Evolutionary conservation across 1,139 yeast species (phyloP).

Genomic region (Candida pseudoviswanathii): DNA sequence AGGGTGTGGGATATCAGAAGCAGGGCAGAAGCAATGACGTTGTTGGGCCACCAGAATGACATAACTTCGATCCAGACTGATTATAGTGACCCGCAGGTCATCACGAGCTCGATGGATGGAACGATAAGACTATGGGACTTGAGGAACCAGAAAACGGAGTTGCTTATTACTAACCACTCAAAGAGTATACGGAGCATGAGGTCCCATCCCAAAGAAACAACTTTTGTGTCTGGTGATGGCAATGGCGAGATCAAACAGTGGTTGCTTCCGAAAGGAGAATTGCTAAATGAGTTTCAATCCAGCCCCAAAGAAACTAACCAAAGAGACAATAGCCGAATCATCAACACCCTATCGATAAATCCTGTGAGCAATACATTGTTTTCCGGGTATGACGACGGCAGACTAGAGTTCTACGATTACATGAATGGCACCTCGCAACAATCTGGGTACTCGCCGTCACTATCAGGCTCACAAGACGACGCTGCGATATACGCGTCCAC

Average conservation of each 20-base stretch:
- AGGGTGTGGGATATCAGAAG: slow-evolving; percentile 94
- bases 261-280: slow-evolving; percentile 76
- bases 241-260: slow-evolving; percentile 83
- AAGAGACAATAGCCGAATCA: slow-evolving; percentile 34
- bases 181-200: slow-evolving; percentile 77
- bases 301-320: slow-evolving; percentile 10
- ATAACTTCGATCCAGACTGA: slow-evolving; percentile 70
- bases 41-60: slow-evolving; percentile 81
- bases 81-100: slow-evolving; percentile 79
- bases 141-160: slow-evolving; percentile 38
- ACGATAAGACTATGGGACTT: slow-evolving; percentile 87
- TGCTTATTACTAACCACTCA: slow-evolving; percentile 80
- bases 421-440: slow-evolving; percentile 66
- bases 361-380: slow-evolving; percentile 65
- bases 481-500: slow-evolving; percentile 70
- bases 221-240: slow-evolving; percentile 75
- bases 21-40: slow-evolving; percentile 69
- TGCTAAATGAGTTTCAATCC: slow-evolving; percentile 46
- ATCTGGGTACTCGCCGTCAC: slow-evolving; percentile 48
- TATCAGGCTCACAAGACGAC: slow-evolving; percentile 66
- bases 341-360: slow-evolving; percentile 71
- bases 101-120: slow-evolving; percentile 82
- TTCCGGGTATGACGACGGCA: slow-evolving; percentile 86
- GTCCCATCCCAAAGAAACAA: slow-evolving; percentile 69
- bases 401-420: slow-evolving; percentile 79